Conservation (phyloP, 2,329 filamentous ascomycete species). For the Apiospora rasikravindrae region DNA sequence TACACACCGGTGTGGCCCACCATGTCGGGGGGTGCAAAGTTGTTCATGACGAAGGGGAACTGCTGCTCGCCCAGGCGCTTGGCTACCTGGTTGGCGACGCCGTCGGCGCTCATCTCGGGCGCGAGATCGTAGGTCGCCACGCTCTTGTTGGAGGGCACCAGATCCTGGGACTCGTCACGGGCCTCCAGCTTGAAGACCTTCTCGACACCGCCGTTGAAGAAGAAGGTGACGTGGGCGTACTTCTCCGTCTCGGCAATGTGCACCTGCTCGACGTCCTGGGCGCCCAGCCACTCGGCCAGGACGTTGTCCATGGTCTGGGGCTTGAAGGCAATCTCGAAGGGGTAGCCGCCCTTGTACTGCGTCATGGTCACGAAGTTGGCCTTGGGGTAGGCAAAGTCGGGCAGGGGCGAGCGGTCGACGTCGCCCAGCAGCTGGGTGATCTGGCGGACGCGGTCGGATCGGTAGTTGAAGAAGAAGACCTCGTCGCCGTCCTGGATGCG, state of each 20-base stretch:
- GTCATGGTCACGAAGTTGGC: conserved; percentile 97
- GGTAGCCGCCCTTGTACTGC: conserved; percentile 94
- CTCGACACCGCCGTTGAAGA: conserved; percentile 99
- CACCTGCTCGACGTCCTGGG: conserved; percentile 88
- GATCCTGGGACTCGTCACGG: conserved; percentile 79
- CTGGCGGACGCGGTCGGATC: conserved; percentile 95
- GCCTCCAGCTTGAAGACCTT: conserved; percentile 92
- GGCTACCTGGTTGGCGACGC: conserved; percentile 85
- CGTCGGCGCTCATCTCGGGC: conserved; percentile 93
- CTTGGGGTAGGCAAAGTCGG: conserved; percentile 93
- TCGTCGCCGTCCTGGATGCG: conserved; percentile 92
- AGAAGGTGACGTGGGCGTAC: conserved; percentile 99
- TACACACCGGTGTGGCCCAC: conserved; percentile 98
- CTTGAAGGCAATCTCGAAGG: conserved; percentile 89
- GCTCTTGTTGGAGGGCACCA: conserved; percentile 85
- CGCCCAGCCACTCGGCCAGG: conserved; percentile 94
- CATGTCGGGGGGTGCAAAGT: conserved; percentile 99
- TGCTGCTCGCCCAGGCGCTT: conserved; percentile 85
- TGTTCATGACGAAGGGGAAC: conserved; percentile 99
- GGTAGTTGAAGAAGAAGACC: conserved; percentile 99
- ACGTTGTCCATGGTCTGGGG: conserved; percentile 98
- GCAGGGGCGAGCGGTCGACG: conserved; percentile 86
- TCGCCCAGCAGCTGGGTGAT: conserved; percentile 93
- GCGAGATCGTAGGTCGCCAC: conserved; percentile 95
- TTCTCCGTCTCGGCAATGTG: conserved; percentile 99